Base-by-base conservation (phyloP, 164 flowering plant genomes). In the grape (Vitis vinifera) region DNA sequence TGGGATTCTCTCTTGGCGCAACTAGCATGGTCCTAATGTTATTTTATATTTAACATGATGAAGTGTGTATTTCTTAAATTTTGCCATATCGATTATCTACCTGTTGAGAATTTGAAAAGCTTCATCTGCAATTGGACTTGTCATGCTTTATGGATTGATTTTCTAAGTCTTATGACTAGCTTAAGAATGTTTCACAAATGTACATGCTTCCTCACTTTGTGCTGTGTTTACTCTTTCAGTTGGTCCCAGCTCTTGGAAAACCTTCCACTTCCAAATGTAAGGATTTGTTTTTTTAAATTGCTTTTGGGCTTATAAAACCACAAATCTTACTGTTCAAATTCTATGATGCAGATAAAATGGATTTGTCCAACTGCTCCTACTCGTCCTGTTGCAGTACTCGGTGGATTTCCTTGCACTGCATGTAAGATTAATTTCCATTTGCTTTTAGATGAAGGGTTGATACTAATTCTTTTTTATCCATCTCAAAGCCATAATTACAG, bases 331-430 rank as follows among this genome's bases (percentile, higher is more conserved):
- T 31, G 16, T 37, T 55, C 3, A 19, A 47, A 63, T 58, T 68
- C 27, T 59, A 12, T 59, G 17, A 29, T 75, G 72, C 87, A 89
- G 94, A 83, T 89, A 37, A 89, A 89, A 75, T 89, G 90, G 90
- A 89, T 89, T 48, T 89, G 94, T 61, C 94, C 94, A 9, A 89
- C 94, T 69, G 94, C 94, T 78, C 94, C 94, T 11, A 83, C 91
- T 68, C 91, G 94, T 29, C 88, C 91, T 2, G 91, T 88, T 31
- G 76, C 88, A 27, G 3, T 80, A 65, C 83, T 89, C 29, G 94
- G 91, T 62, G 94, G 94, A 68, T 86, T 83, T 73, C 79, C 90
- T 27, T 86, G 89, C 82, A 82, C 90, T 74, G 90, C 94, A 63
- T 89, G 94, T 89, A 80, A 84, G 83, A 59, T 11, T 3, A 60